A percentile compares a stretch with the other conserved stretches of the same genome.
phyloP scores from a whole-genome alignment of 2,329 filamentous ascomycete genomes.

The Colletotrichum costaricense region DNA sequence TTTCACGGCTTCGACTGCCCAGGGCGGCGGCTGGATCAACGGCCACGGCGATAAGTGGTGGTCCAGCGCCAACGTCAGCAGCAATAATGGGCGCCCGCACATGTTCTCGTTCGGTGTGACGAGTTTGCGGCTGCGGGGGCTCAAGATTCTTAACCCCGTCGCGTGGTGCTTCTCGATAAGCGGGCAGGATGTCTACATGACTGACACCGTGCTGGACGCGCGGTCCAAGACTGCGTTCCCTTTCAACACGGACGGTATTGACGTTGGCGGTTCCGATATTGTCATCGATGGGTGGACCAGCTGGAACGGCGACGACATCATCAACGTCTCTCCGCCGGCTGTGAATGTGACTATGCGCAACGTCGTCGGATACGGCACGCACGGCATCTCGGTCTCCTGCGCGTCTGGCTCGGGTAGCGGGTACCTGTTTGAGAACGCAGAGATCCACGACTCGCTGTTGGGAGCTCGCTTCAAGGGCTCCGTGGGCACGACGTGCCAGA shows the following conservation, averaged over 20 bases:
- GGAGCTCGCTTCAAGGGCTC: slow-evolving; percentile 27
- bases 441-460: slow-evolving; percentile 10
- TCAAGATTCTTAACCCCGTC: slow-evolving; percentile 21
- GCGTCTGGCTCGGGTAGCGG: background rate
- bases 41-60: slow-evolving; percentile 28
- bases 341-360: slow-evolving; percentile 27
- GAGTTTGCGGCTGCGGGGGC: background rate
- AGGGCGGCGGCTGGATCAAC: slow-evolving; percentile 8
- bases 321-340: slow-evolving; percentile 21
- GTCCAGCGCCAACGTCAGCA: slow-evolving; percentile 7
- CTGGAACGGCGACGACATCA: slow-evolving; percentile 24
- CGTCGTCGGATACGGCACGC: slow-evolving; percentile 10
- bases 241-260: slow-evolving; percentile 22
- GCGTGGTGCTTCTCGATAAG: slow-evolving; percentile 20
- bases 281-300: slow-evolving; percentile 18
- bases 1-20: background rate
- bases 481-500: slow-evolving; percentile 17
- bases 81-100: slow-evolving; percentile 18
- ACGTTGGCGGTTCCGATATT: slow-evolving; percentile 12
- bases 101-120: slow-evolving; percentile 22
- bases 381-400: slow-evolving; percentile 18
- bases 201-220: slow-evolving; percentile 22
- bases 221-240: slow-evolving; percentile 8
- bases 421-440: slow-evolving; percentile 20
- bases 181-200: slow-evolving; percentile 25